Evolutionary conservation across 768 basidiomycete species (phyloP).

Genomic region (Tulasnella calospora): DNA sequence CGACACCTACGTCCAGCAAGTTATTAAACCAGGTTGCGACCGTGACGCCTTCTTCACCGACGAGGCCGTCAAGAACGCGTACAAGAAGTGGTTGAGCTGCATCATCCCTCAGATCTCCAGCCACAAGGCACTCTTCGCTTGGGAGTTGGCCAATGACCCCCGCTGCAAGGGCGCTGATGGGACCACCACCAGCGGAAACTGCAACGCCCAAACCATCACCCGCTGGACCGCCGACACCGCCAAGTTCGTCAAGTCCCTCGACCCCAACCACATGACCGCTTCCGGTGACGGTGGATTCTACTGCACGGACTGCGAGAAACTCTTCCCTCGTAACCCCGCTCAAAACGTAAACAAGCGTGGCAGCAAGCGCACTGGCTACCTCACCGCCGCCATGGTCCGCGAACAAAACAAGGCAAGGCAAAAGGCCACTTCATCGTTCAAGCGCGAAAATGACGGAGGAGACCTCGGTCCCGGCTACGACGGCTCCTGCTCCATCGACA

Average conservation of each 20-base stretch:
- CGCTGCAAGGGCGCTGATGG: conserved; percentile 18
- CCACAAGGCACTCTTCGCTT: conserved; percentile 25
- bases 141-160: conserved; percentile 27
- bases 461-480: conserved; percentile 49
- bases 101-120: conserved; percentile 6
- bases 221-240: conserved; percentile 51
- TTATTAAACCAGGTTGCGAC: neutral
- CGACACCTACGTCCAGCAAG: conserved; percentile 26
- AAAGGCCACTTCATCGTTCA: conserved; percentile 44
- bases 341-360: conserved; percentile 31
- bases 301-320: conserved; percentile 46
- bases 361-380: conserved; percentile 41
- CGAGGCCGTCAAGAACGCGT: conserved; percentile 9
- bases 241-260: conserved; percentile 43
- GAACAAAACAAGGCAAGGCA: conserved; percentile 47
- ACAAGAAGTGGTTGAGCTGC: conserved; percentile 15
- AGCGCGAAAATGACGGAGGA: conserved; percentile 19
- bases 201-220: conserved; percentile 53
- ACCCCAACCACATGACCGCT: conserved; percentile 61
- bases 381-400: conserved; percentile 48
- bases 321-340: conserved; percentile 49
- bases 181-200: conserved; percentile 31
- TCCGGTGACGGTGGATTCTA: conserved; percentile 63
- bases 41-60: conserved; percentile 28
- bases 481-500: conserved; percentile 62